phyloP scores from a whole-genome alignment of 2,329 filamentous ascomycete species.

The Neofusicoccum sp. region DNA sequence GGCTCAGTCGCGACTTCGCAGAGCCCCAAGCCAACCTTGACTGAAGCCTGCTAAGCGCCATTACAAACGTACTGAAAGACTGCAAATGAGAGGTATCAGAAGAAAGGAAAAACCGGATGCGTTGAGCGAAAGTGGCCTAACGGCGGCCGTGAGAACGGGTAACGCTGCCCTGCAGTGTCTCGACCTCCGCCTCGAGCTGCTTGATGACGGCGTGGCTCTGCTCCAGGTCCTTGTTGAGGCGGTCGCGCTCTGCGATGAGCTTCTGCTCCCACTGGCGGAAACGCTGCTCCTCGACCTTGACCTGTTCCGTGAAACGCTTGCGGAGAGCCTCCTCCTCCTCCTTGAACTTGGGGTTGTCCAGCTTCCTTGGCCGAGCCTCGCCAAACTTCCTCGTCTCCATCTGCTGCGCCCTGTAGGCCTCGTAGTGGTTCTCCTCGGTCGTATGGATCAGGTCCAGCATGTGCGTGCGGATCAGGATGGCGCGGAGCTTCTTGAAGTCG shows the following conservation, averaged over 20 bases:
- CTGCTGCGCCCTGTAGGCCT: constrained; percentile 97
- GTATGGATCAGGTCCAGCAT: constrained; percentile 99
- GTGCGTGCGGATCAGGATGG: constrained; percentile 97
- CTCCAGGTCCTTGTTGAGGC: constrained; percentile 99
- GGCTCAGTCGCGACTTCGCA: constrained; percentile 9
- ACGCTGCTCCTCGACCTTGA: constrained; percentile 99
- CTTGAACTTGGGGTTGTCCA: constrained; percentile 99
- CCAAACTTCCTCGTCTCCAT: constrained; percentile 99
- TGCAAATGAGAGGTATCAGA: constrained; percentile 41
- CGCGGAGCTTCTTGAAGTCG: constrained; percentile 99
- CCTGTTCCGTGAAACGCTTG: constrained; percentile 99
- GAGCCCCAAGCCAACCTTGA: constrained; percentile 8
- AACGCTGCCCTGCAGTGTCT: constrained; percentile 58
- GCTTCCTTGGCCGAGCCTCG: constrained; percentile 92
- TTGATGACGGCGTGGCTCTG: constrained; percentile 91
- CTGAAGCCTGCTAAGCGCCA: constrained; percentile 25
- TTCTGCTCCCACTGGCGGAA: constrained; percentile 99
- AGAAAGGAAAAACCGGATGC: constrained; percentile 32
- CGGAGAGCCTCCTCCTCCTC: constrained; percentile 97
- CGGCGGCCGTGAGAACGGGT: constrained; percentile 91
- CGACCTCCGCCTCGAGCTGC: constrained; percentile 86
- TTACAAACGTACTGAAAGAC: constrained; percentile 42
- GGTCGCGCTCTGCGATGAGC: constrained; percentile 96
- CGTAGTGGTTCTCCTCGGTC: constrained; percentile 98
- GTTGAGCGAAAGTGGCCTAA: constrained; percentile 48